These are phyloP conservation scores for Pascua sp. DNA, from an alignment of 1,284 basidiomycete species.

Conservation along the genomic window DNA sequence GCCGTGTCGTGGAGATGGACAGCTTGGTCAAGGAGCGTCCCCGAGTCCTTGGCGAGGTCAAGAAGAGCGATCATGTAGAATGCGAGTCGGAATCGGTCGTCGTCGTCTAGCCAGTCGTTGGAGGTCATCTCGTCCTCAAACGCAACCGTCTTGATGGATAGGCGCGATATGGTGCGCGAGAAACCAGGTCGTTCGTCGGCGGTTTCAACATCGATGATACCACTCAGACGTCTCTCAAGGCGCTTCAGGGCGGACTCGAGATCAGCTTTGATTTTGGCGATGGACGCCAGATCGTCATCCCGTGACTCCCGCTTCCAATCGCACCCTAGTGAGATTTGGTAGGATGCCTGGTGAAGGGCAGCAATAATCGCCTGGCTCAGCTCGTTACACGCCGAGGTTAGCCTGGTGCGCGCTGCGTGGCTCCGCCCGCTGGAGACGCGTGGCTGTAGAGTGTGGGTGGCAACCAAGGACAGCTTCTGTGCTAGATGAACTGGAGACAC, in stretches of 20 bases:
- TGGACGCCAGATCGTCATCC: not conserved
- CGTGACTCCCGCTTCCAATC: slow-evolving; percentile 11
- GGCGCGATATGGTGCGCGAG: not conserved
- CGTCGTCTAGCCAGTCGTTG: slow-evolving; percentile 27
- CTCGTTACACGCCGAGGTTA: slow-evolving; percentile 4
- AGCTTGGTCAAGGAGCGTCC: slow-evolving; percentile 18
- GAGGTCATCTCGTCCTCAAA: slow-evolving; percentile 17
- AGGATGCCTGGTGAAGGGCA: slow-evolving; percentile 3
- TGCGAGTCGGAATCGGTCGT: slow-evolving; percentile 41
- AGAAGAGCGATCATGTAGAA: slow-evolving; percentile 45
- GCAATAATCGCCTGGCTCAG: slow-evolving; percentile 11
- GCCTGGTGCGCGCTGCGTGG: slow-evolving; percentile 1
- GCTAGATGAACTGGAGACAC: slow-evolving; percentile 2
- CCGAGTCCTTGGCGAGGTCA: slow-evolving; percentile 38
- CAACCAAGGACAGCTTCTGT: slow-evolving; percentile 8
- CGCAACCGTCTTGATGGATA: slow-evolving; percentile 3
- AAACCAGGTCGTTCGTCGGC: not conserved
- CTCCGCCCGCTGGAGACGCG: not conserved
- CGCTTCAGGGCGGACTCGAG: slow-evolving; percentile 5
- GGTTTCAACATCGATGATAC: slow-evolving; percentile 14
- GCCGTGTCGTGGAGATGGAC: slow-evolving; percentile 3
- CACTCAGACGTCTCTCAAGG: slow-evolving; percentile 14
- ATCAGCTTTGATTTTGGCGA: not conserved
- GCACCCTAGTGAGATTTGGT: slow-evolving; percentile 7
- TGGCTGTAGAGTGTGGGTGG: slow-evolving; percentile 5